Base-by-base conservation (phyloP, 179 eudicot genomes). In the Corrigiola litoralis region DNA sequence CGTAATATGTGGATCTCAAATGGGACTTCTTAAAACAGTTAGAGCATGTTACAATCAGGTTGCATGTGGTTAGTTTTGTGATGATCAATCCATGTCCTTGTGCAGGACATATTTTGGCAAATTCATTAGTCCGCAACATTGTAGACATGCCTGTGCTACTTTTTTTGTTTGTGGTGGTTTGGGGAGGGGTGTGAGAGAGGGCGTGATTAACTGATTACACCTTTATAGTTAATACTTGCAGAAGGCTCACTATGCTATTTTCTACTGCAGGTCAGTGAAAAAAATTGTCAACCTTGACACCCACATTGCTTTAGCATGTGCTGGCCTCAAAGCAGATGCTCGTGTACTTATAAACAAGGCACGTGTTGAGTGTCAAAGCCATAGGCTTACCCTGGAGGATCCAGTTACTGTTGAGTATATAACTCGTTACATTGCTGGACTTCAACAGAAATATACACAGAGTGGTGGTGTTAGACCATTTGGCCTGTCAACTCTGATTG, bases 391-490 rank as follows among this genome's bases (percentile, higher is more conserved):
- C 29, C 82, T 94, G 79, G 99, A 94, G 77, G 99, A 94, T 80
- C 97, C 92, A 6, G 96, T 83, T 4, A 91, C 99, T 11, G 99
- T 91, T 31, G 99, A 94, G 74, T 94, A 94, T 69, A 94, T 94
- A 27, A 94, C 97, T 7, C 96, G 99, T 48, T 88, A 88, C 77
- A 94, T 94, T 61, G 99, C 99, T 67, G 99, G 99, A 52, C 92
- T 94, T 75, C 99, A 94, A 74, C 99, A 94, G 79, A 94, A 94
- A 72, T 94, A 94, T 67, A 94, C 99, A 6, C 99, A 94, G 72
- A 94, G 99, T 76, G 99, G 99, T 80, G 99, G 99, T 76, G 97
- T 91, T 54, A 85, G 99, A 70, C 97, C 99, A 66, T 94, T 94
- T 84, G 99, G 99, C 27, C 95, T 94, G 58, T 91, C 99, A n/a